phyloP scores from a whole-genome alignment of 1,284 basidiomycete genomes.

The Irpex sp. region DNA sequence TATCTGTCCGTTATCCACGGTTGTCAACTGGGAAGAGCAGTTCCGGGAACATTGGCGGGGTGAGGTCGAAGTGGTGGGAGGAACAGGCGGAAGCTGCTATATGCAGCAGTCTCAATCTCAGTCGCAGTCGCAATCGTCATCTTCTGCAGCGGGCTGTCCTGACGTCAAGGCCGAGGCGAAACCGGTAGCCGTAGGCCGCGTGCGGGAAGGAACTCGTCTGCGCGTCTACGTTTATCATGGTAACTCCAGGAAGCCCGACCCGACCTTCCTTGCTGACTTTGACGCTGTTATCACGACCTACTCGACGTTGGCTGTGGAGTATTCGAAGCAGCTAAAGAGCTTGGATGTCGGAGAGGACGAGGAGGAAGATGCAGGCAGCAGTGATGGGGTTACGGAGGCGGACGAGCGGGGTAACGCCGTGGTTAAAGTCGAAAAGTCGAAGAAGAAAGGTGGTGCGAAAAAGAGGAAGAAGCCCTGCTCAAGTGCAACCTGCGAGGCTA shows the following conservation, averaged over 20 bases:
- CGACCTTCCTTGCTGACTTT: slow-evolving; percentile 84
- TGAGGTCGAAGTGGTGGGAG: slow-evolving; percentile 79
- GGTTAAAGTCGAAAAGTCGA: slow-evolving; percentile 49
- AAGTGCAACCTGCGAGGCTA: slow-evolving; percentile 48
- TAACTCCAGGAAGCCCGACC: slow-evolving; percentile 82
- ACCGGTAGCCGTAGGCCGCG: slow-evolving; percentile 21
- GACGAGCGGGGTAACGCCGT: slow-evolving; percentile 69
- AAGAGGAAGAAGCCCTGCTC: slow-evolving; percentile 55
- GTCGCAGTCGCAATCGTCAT: slow-evolving; percentile 17
- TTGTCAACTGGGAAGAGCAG: slow-evolving; percentile 99
- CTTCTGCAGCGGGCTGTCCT: slow-evolving; percentile 25
- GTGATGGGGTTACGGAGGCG: slow-evolving; percentile 62
- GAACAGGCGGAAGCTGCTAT: slow-evolving; percentile 27
- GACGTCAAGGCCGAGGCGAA: slow-evolving; percentile 35
- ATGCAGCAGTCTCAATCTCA: background rate
- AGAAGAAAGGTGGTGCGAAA: slow-evolving; percentile 63
- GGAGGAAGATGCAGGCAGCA: slow-evolving; percentile 63
- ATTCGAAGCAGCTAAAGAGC: slow-evolving; percentile 81
- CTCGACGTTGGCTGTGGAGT: slow-evolving; percentile 93
- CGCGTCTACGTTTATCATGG: slow-evolving; percentile 97
- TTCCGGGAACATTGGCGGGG: slow-evolving; percentile 94
- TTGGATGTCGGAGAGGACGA: slow-evolving; percentile 55
- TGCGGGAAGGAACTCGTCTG: slow-evolving; percentile 51
- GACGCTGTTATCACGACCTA: slow-evolving; percentile 99
- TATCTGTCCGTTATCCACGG: slow-evolving; percentile 94